Conservation (phyloP, 2,329 filamentous ascomycete species). For the Aspergillus intermedius region DNA sequence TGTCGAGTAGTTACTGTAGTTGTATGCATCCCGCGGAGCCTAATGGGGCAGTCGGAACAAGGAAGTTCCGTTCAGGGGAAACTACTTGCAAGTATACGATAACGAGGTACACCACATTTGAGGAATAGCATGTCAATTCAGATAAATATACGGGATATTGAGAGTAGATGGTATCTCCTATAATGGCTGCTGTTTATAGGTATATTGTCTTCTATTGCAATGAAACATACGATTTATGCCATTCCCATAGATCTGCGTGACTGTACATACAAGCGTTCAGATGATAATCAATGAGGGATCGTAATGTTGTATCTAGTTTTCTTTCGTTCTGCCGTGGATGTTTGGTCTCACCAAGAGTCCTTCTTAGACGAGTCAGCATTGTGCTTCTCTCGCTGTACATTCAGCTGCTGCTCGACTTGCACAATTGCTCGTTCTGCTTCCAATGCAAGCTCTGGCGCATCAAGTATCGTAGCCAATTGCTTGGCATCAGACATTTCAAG, state of each 20-base stretch:
- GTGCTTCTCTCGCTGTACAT: conserved; percentile 16
- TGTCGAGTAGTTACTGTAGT: conserved; percentile 7
- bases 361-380: conserved; percentile 15
- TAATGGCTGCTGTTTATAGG: too few species aligned
- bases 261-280: too few species aligned
- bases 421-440: conserved; percentile 71
- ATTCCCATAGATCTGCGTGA: too few species aligned
- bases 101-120: too few species aligned
- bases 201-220: too few species aligned
- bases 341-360: conserved; percentile 11
- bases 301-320: neutral
- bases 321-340: neutral
- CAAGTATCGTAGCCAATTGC: conserved; percentile 54
- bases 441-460: conserved; percentile 62
- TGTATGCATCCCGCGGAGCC: conserved; percentile 15
- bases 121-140: too few species aligned
- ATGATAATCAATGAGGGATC: too few species aligned
- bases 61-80: conserved; percentile 21
- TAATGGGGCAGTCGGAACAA: conserved; percentile 15
- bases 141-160: too few species aligned
- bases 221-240: too few species aligned
- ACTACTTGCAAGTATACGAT: too few species aligned
- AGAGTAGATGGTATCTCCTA: too few species aligned
- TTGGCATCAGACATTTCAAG: conserved; percentile 45
- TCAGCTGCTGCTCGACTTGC: conserved; percentile 53